A percentile compares a stretch with the other conserved stretches of the same genome.
phyloP scores from a whole-genome alignment of 2,329 filamentous ascomycete genomes.

The Paracorniculantispora psalliotae region DNA sequence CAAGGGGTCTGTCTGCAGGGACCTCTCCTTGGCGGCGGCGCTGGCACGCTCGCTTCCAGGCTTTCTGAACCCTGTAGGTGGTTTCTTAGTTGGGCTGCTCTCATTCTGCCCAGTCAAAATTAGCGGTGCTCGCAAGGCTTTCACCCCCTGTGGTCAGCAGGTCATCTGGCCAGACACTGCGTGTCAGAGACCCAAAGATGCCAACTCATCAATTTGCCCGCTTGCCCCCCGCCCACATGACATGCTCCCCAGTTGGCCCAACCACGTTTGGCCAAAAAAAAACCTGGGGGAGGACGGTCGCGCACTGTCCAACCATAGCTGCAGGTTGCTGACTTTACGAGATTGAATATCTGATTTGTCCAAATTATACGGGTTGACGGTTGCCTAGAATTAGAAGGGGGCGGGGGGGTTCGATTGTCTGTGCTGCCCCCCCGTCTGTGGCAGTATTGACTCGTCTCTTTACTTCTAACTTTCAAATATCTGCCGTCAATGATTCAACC shows the following conservation, averaged over 20 bases:
- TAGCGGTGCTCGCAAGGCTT: neutral
- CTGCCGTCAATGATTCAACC: neutral
- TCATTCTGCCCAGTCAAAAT: neutral
- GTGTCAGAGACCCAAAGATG: slow-evolving; percentile 9
- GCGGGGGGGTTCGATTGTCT: neutral
- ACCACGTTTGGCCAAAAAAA: slow-evolving; percentile 1
- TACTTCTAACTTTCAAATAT: neutral
- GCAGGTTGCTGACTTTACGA: neutral
- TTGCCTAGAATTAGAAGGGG: neutral
- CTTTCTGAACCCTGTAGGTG: too few species aligned
- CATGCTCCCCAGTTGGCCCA: slow-evolving; percentile 3
- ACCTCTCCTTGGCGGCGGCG: too few species aligned
- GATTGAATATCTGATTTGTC: slow-evolving; percentile 8
- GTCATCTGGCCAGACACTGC: slow-evolving; percentile 9
- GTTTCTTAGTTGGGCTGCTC: too few species aligned
- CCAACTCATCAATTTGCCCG: slow-evolving; percentile 5
- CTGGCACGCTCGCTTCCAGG: too few species aligned
- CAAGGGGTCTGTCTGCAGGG: too few species aligned
- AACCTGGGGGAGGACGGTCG: neutral
- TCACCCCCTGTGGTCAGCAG: slow-evolving; percentile 2
- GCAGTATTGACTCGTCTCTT: neutral
- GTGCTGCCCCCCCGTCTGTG: neutral
- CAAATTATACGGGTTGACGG: neutral
- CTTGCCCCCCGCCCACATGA: slow-evolving; percentile 5
- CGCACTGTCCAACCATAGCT: neutral